Base-by-base conservation (phyloP, 1,284 basidiomycete species). In the Rhizoctonia solani region DNA sequence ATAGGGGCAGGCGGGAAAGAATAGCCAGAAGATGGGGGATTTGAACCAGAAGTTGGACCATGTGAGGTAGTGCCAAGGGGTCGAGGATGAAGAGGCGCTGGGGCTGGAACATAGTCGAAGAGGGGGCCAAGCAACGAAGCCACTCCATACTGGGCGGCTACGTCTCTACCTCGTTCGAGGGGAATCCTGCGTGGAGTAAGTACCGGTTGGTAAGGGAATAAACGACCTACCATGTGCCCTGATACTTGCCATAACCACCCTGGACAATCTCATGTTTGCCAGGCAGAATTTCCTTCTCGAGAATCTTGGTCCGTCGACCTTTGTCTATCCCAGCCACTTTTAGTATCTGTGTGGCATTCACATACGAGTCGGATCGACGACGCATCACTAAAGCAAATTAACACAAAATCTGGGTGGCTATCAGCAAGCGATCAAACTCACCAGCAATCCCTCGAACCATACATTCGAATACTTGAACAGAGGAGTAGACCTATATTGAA, bases 321-420 rank as follows among this genome's bases (percentile, higher is more conserved):
- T 99, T 99, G 79, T 97, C 94, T 69, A 99, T 90, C 46, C 97
- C 97, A 6, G 97, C 97, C 46, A 99, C 95, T 79, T 99, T 99
- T 74, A 99, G 87, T 71, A 99, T 98, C 79, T 99, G 97, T 4
- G 97, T 99, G 71, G 96, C 96, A 81, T 99, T 99, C 73, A 93
- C 92, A 78, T 85, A 98, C 73, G 92, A 94, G 80, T 99, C 97
- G 53, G 87, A 86, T 73, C 95, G 86, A 74, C 97, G 83, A 68
- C 96, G 88, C 97, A 99, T 99, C 72, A 99, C 96, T 1, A 95
- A 14, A 21, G 29, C n/a, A 9, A n/a, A 41, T 66, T 29, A 66
- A 50, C 54, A 30, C 25, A 42, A 21, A 39, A 21, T 19, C 30
- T 5, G 29, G 47, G 4, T 4, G 32, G 4, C 11, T 13, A 21